phyloP scores from a whole-genome alignment of 2,329 filamentous ascomycete species.

The Aspergillus ochraceoroseus region DNA sequence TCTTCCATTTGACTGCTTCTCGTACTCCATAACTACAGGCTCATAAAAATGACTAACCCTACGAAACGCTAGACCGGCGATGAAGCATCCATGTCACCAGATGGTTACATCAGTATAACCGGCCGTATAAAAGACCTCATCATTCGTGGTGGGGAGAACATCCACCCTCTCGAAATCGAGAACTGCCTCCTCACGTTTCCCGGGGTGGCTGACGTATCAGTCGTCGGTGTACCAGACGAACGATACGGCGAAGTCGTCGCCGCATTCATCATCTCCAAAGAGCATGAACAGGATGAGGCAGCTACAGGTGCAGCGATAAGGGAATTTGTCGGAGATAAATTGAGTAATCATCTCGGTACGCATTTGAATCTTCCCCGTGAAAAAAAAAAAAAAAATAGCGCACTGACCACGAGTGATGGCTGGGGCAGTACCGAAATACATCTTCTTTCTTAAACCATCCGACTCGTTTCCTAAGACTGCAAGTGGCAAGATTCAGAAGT shows the following conservation, averaged over 20 bases:
- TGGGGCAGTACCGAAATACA: conserved; percentile 65
- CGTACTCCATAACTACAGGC: not conserved
- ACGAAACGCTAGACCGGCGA: conserved; percentile 73
- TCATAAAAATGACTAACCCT: conserved; percentile 3
- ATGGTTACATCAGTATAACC: conserved; percentile 84
- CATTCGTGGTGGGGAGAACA: conserved; percentile 92
- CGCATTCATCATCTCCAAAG: conserved; percentile 66
- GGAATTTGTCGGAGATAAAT: conserved; percentile 63
- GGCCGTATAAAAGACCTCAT: conserved; percentile 93
- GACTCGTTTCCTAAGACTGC: conserved; percentile 88
- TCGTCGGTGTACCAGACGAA: conserved; percentile 78
- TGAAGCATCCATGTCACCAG: conserved; percentile 75
- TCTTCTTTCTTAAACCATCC: conserved; percentile 65
- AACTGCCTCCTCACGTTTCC: conserved; percentile 74
- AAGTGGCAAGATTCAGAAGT: conserved; percentile 96
- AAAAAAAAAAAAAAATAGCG: not conserved
- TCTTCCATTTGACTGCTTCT: no score
- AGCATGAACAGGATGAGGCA: conserved; percentile 24
- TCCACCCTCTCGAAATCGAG: conserved; percentile 88
- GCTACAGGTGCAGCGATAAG: conserved; percentile 59
- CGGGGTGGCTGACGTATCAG: conserved; percentile 67
- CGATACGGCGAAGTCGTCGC: conserved; percentile 81
- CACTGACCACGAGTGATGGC: not conserved
- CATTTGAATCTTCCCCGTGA: conserved; percentile 9
- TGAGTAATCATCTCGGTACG: conserved; percentile 67